Evolutionary conservation across 768 basidiomycete genomes (phyloP), one percentile per base, ranked within the genome.

Genomic region (Pisolithus albus): DNA sequence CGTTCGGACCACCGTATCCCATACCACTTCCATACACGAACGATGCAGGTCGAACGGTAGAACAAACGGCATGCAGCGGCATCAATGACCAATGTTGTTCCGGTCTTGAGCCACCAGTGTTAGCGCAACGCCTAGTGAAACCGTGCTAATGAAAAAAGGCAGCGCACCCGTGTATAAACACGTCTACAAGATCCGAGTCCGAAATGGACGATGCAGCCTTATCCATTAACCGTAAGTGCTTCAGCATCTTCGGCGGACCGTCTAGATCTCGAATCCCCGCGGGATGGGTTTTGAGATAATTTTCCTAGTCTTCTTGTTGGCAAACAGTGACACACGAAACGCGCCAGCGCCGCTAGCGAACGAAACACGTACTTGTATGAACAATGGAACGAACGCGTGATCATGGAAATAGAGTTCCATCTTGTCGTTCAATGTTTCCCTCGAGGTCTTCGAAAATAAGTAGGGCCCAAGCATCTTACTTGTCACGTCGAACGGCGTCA

Each of bases 351-450:
- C 26, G 26, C 26, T 7, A 26, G 26, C 34, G 34, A 34, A 34
- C 11, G 34, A 34, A 34, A 13, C 5, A 34, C 34, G 13, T 15
- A 91, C 92, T 77, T 96, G 92, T 43, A 98, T 88, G 67, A 99
- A 98, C 30, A 99, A 69, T 0, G 96, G 96, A 45, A 98, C 80
- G 59, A 97, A 92, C 1, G 87, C 82, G 63, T 92, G 89, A 61
- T 99, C 96, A 52, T 96, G 92, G 71, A 97, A 99, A 68, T 98
- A 99, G 54, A 90, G 66, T 49, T 97, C 95, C 74, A 95, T 89
- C 72, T 97, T 97, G 56, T 97, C 92, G 28, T 79, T 82, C 2
- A 98, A 73, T 0, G 89, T 84, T 65, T 92, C 84, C 47, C 87
- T 80, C 24, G 85, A 79, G 0, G 88, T 95, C 34, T 75, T 62